Conservation (phyloP, 1,284 basidiomycete genomes). For the Irpex rosettiformis region DNA sequence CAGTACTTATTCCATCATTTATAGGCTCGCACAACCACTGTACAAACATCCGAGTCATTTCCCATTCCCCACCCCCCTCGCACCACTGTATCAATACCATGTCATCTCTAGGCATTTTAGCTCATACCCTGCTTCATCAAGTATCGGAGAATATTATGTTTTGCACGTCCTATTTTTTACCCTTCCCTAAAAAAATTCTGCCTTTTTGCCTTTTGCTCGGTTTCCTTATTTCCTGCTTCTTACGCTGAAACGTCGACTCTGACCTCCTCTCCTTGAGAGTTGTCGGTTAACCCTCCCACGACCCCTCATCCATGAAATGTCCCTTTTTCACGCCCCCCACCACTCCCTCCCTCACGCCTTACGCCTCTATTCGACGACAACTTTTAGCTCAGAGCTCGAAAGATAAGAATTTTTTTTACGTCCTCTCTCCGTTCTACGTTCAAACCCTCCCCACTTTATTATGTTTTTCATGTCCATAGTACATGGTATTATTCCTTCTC, state of each 20-base stretch:
- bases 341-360: not conserved
- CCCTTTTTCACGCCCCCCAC: too few relatives aligned
- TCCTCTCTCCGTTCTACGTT: not conserved
- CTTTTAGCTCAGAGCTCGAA: not conserved
- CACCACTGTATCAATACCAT: conserved; percentile 1
- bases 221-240: not conserved
- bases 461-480: not conserved
- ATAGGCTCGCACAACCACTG: not conserved
- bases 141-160: conserved; percentile 3
- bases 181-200: too few relatives aligned
- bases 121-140: conserved; percentile 5
- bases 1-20: not conserved
- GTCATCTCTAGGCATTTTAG: not conserved
- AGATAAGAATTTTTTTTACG: not conserved
- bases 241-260: not conserved
- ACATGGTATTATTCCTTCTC: not conserved
- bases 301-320: too few relatives aligned
- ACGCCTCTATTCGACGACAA: not conserved
- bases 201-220: not conserved
- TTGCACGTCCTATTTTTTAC: not conserved
- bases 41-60: conserved; percentile 1
- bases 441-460: not conserved
- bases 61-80: not conserved
- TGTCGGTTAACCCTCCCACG: not conserved
- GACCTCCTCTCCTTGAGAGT: not conserved